phyloP scores from a whole-genome alignment of 768 basidiomycete genomes.

The Phaeotremella fagi region DNA sequence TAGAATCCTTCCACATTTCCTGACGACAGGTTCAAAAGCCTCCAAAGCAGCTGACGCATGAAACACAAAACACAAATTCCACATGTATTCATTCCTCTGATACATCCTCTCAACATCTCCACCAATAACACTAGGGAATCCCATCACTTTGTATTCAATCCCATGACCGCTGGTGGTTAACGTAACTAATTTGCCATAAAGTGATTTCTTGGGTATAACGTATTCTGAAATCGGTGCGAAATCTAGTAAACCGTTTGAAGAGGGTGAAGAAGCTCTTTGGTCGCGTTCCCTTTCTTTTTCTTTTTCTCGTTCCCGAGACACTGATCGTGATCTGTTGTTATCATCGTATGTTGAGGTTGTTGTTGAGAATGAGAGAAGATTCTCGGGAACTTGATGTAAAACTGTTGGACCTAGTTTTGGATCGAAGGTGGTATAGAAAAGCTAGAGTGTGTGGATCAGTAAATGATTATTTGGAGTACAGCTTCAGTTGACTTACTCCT shows the following conservation, averaged over 20 bases:
- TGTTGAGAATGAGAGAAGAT: constrained; percentile 59
- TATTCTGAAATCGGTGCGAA: constrained; percentile 90
- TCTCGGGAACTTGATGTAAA: constrained; percentile 89
- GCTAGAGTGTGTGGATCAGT: constrained; percentile 15
- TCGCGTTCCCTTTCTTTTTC: too few species aligned
- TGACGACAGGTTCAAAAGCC: constrained; percentile 91
- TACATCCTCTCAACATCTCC: constrained; percentile 57
- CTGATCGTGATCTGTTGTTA: constrained; percentile 24
- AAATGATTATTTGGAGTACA: neutral
- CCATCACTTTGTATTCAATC: constrained; percentile 72
- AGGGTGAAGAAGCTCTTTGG: constrained; percentile 12
- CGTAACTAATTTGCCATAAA: constrained; percentile 84
- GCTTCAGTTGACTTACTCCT: constrained; percentile 36
- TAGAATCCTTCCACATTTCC: constrained; percentile 87
- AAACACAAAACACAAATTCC: constrained; percentile 96
- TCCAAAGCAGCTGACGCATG: constrained; percentile 83
- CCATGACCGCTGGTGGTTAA: constrained; percentile 58
- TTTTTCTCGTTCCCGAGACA: constrained; percentile 13
- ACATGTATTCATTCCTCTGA: constrained; percentile 80
- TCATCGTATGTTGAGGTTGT: too few species aligned
- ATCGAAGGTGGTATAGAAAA: constrained; percentile 94
- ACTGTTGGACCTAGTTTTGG: constrained; percentile 78
- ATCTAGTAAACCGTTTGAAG: constrained; percentile 60
- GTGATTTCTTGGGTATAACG: constrained; percentile 78
- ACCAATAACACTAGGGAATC: constrained; percentile 74